Conservation (phyloP, 2,329 filamentous ascomycete genomes). For the Podosphaera fusca region DNA sequence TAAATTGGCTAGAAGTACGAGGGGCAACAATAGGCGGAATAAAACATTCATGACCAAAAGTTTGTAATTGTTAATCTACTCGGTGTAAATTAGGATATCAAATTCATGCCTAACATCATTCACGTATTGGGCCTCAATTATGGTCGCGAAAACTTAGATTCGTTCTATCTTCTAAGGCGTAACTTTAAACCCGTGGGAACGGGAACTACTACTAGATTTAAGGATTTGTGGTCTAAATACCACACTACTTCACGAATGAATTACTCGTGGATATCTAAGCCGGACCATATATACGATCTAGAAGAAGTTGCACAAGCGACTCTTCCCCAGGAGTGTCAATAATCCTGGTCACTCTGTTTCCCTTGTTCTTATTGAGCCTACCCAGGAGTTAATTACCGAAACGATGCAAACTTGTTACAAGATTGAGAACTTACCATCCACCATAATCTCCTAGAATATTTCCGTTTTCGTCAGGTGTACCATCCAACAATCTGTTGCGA, state of each 20-base stretch:
- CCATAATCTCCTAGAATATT: constrained; percentile 20
- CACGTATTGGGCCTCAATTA: background rate
- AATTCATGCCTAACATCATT: background rate
- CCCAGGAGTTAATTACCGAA: constrained; percentile 42
- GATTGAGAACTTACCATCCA: constrained; percentile 23
- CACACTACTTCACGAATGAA: background rate
- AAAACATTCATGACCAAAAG: constrained; percentile 36
- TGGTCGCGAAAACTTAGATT: too few relatives aligned
- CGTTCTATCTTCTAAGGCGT: too few relatives aligned
- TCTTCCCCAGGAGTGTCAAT: constrained; percentile 44
- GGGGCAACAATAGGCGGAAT: constrained; percentile 65
- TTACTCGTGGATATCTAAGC: background rate
- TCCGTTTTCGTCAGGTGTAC: constrained; percentile 11
- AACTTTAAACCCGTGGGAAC: too few relatives aligned
- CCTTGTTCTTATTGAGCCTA: constrained; percentile 52
- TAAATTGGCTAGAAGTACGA: constrained; percentile 81
- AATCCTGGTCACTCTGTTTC: constrained; percentile 63
- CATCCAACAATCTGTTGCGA: constrained; percentile 32
- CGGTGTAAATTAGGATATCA: background rate
- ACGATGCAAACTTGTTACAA: constrained; percentile 11
- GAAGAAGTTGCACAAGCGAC: constrained; percentile 39
- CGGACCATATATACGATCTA: constrained; percentile 29
- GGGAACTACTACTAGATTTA: too few relatives aligned
- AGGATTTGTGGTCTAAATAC: background rate
- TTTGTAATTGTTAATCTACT: too few relatives aligned